Evolutionary conservation across 2,329 filamentous ascomycete genomes (phyloP), one percentile per base, ranked within the genome.

Genomic region (Thielaviopsis ethacetica): DNA sequence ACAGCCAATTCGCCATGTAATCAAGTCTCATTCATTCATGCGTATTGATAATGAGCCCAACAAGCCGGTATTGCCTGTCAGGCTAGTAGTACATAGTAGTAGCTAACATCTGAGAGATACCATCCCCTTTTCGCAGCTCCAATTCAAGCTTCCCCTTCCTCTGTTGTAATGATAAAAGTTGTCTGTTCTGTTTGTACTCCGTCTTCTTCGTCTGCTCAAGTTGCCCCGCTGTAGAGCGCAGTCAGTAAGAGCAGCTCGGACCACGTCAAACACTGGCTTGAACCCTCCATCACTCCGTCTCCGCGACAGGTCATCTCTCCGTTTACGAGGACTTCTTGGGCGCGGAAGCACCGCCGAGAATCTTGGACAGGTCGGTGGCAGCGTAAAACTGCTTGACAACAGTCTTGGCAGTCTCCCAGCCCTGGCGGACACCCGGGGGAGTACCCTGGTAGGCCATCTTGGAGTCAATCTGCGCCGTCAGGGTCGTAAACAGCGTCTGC

Each of bases 381-480:
- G 89, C 83, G 69, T 90, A 84, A 67, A 84, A 89, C 73, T 91
- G 84, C 70, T 82, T 79, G 57, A 83, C 77, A 54, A 78, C 71
- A 62, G 76, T 76, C 84, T 96, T 96, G 72, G 89, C 75, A 47
- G 75, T 78, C 59, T 86, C 85, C 91, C 91, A 97, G 57, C 78
- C 81, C 69, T 91, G 82, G 66, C 88, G 82, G 59, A 84, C 86
- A 26, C 76, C 82, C 1, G 91, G 90, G 27, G 90, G 90, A 17
- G 86, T 90, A 69, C 85, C 88, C 78, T 95, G 91, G 67, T 89
- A 86, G 58, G 89, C 86, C 59, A 93, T 81, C 54, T 89, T 76
- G 62, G 86, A 85, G 71, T 97, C 91, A 62, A 91, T 76, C 65
- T 88, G 82, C 58, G 85, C 83, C 67, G 82, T 82, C 59, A 91